These are phyloP conservation scores for Jamesozyma jinghongensis DNA, from an alignment of 805 yeast species.

Conservation along the genomic window DNA sequence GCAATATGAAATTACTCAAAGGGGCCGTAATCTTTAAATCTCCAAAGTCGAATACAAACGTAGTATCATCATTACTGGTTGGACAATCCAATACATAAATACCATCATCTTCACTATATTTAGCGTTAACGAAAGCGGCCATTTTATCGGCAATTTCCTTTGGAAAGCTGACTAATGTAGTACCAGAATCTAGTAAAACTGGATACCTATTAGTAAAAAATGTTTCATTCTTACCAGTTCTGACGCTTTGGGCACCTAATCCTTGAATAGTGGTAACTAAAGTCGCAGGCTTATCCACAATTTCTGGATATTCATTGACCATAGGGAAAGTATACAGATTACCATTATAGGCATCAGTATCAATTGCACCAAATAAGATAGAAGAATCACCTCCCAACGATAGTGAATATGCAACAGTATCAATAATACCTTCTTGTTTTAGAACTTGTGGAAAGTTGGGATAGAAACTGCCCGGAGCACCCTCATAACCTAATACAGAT, in stretches of 20 bases:
- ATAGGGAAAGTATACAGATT: conserved; percentile 38
- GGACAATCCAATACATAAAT: conserved; percentile 38
- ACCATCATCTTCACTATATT: conserved; percentile 30
- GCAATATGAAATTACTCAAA: conserved; percentile 27
- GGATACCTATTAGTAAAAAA: conserved; percentile 23
- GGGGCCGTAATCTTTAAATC: conserved; percentile 51
- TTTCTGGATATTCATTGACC: conserved; percentile 34
- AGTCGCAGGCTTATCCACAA: conserved; percentile 29
- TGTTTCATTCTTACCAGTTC: conserved; percentile 12
- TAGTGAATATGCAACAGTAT: conserved; percentile 47
- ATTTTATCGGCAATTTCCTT: conserved; percentile 20
- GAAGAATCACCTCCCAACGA: conserved; percentile 40
- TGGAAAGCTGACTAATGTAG: conserved; percentile 44
- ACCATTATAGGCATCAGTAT: conserved; percentile 46
- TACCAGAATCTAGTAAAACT: conserved; percentile 49
- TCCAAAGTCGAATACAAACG: conserved; percentile 40
- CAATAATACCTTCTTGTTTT: conserved; percentile 42
- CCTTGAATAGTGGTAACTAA: conserved; percentile 42
- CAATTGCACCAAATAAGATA: conserved; percentile 58
- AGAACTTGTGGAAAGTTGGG: conserved; percentile 54
- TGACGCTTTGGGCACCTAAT: conserved; percentile 24
- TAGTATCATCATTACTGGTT: conserved; percentile 8
- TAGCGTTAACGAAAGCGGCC: conserved; percentile 29
- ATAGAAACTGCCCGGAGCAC: conserved; percentile 31
- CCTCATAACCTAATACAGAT: conserved; percentile 27